Conservation (phyloP, 441 rosid species). For the Monsonia emarginata region DNA sequence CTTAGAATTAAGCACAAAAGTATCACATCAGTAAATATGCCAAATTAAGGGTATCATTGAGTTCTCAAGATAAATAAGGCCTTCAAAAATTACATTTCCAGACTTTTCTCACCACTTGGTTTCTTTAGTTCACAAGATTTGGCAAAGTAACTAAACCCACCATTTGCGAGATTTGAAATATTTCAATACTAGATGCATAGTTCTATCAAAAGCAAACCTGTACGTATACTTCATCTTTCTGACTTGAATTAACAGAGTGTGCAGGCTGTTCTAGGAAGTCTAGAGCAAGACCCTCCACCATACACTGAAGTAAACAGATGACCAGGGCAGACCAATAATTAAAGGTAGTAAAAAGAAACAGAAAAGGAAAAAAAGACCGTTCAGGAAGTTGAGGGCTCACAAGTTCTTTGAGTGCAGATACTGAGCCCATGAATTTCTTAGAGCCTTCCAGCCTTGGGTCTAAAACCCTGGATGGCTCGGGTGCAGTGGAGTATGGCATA, state of each 20-base stretch:
- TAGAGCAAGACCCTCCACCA: constrained; percentile 64
- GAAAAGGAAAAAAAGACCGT: not conserved
- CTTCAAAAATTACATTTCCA: not conserved
- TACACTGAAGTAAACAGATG: constrained; percentile 45
- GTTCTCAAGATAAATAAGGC: not conserved
- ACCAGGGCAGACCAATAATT: constrained; percentile 20
- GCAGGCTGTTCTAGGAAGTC: constrained; percentile 54
- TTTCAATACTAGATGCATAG: not conserved
- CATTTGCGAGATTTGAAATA: not conserved
- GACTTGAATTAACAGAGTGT: constrained; percentile 41
- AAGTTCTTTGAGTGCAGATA: constrained; percentile 72
- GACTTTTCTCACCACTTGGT: not conserved
- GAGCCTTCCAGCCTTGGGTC: constrained; percentile 69
- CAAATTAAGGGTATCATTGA: too few species aligned
- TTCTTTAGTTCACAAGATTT: not conserved
- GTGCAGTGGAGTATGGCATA: constrained; percentile 34
- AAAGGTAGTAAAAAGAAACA: constrained; percentile 2
- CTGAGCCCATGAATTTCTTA: constrained; percentile 46
- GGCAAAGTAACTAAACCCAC: not conserved
- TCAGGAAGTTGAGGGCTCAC: constrained; percentile 37
- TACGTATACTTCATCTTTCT: constrained; percentile 70
- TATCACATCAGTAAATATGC: not conserved
- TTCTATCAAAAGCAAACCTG: constrained; percentile 45
- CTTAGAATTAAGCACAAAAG: not conserved
- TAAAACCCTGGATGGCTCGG: constrained; percentile 50